Base-by-base conservation (phyloP, 805 yeast species). In the Dipodascus albidus region DNA sequence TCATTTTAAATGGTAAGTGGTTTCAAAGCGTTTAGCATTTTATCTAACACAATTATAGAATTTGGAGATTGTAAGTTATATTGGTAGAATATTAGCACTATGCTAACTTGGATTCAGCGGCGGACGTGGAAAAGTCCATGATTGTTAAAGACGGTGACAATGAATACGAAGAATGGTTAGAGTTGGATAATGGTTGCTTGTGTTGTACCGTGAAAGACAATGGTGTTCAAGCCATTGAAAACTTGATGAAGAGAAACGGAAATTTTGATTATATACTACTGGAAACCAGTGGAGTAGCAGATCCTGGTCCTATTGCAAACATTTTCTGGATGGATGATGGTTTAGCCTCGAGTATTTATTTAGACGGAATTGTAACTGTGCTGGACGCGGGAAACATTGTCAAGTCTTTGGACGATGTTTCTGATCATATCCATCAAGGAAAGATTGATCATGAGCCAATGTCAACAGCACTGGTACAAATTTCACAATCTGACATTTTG, bases 291-390 rank as follows among this genome's bases (percentile, higher is more conserved):
- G 99, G 99, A 0, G 76, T 93, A 15, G 99, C 99, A 0, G 98
- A 93, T 64, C 99, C 99, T 0, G 97, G 90, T 0, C 98, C 98
- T 0, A 88, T 93, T 23, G 96, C 97, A 2, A 80, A 82, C 58
- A 91, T 91, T 96, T 93, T 93, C 68, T 93, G 99, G 99, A 75
- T 90, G 27, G 99, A 93, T 66, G 91, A 87, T 22, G 97, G 90
- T 0, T 72, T 93, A 54, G 76, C 83, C 15, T 82, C 96, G 2
- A 83, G 82, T 59, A 88, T 93, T 1, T 86, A 87, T 65, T 83
- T 93, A 31, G 98, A 91, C 67, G 96, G 96, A 0, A 87, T 91
- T 3, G 77, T 93, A 14, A 85, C 96, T 0, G 97, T 91, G 1
- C 72, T 93, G 47, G 98, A 91, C 56, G 71, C 69, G 2, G 55